Evolutionary conservation across 169 alveolate genomes (phyloP), one percentile per base, ranked within the genome.

Genomic region (Plasmodium inui): DNA sequence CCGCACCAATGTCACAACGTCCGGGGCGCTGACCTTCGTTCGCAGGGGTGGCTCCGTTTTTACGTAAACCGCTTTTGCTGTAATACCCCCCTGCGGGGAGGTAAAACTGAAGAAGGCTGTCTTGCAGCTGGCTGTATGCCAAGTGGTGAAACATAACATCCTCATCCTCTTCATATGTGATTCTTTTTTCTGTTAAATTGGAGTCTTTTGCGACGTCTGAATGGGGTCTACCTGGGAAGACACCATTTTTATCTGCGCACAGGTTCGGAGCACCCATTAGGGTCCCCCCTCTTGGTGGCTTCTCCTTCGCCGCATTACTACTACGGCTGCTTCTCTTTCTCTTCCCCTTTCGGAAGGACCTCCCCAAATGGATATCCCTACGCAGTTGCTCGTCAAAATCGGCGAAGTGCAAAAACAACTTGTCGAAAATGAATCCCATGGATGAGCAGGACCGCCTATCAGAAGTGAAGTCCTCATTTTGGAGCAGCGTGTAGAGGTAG

Each of bases 301-400:
- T 26, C 39, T 72, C 78, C 19, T 26, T 84, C 73, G 34, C 19
- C 14, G 9, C 57, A 8, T 1, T 50, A 8, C 12, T 85, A 12
- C 26, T 19, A 34, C 22, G 5, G 8, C 22, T 14, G 8, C 28
- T 83, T 37, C 32, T 83, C 73, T 17, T 30, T 34, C 3, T 50
- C 22, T 53, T 44, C 78, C 55, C 80, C 57, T 30, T 85, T 55
- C 30, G 76, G 37, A 6, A 53, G 19, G 19, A 74, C 9, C 22
- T 17, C 55, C 57, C 76, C 14, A 85, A 85, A 34, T 55, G 14
- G n/a, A 85, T 32, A 26, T 85, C 93, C 78, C n/a, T 74, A 74
- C 67, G 70, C n/a, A 74, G 26, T 30, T 85, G 55, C 39, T 55
- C 79, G 37, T 32, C 67, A 17, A 55, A 50, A 85, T 85, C 67